Base-by-base conservation (phyloP, 345 rosid genomes). In the Rubroshorea leprosula region DNA sequence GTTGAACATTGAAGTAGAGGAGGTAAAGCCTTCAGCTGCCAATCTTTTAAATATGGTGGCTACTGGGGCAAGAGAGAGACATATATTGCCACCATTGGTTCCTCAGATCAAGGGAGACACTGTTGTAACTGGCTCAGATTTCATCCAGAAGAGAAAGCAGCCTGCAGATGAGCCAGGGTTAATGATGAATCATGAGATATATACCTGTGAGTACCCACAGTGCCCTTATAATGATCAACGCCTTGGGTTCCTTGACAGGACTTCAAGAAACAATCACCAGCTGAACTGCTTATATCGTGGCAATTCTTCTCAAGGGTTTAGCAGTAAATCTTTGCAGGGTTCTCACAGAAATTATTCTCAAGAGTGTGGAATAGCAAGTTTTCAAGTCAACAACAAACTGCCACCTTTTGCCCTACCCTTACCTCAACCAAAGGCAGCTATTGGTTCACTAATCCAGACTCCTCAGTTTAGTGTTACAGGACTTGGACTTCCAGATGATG, bases 221-320 rank as follows among this genome's bases (percentile, higher is more conserved):
- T 87, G 95, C 72, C 85, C 90, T 51, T 67, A 80, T 51, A 77
- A 43, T 54, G 83, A 84, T 52, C 46, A n/a, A 15, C 66, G 59
- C 52, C 49, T 74, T 11, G 86, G 89, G 31, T 87, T 84, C 56
- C 72, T 61, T 19, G 83, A 84, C 52, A 76, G 83, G 76, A 66
- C 64, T 17, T 76, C 79, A 4, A 87, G 95, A 54, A 83, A 84
- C 66, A 87, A 84, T 64, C 95, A 87, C 68, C 95, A 87, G 64
- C 9, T 78, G 71, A 76, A 58, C 51, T 87, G 95, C 58, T 72
- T 69, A 29, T 77, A 61, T 39, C 53, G 73, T n/a, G 47, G 49
- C 50, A 73, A 53, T 51, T 41, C 67, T 54, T 61, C 76, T 44
- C 81, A 66, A 29, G 70, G 59, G 18, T 65, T 63, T 16, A 44